Evolutionary conservation across 2,329 filamentous ascomycete genomes (phyloP).

Genomic region (Botrytis squamosa): DNA sequence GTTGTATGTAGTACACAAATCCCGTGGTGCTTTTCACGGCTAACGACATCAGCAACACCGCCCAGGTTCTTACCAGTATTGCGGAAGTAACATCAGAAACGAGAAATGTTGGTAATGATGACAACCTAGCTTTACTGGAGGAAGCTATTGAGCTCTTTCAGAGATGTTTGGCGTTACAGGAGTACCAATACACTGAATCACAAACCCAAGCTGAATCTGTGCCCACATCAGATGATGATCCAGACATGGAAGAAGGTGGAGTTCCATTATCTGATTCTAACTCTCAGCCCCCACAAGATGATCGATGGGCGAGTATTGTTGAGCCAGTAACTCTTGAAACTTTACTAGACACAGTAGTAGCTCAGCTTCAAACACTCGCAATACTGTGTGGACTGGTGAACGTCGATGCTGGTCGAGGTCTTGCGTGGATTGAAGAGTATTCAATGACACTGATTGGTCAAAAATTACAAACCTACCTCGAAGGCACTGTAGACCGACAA

Average conservation of each 20-base stretch:
- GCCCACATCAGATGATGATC: constrained; percentile 10
- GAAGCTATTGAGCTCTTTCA: constrained; percentile 62
- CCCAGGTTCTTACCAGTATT: constrained; percentile 65
- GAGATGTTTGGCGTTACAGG: constrained; percentile 53
- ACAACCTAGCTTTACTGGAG: constrained; percentile 52
- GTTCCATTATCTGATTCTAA: constrained; percentile 23
- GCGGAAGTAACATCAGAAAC: constrained; percentile 56
- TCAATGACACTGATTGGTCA: constrained; percentile 52
- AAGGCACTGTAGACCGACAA: constrained; percentile 42
- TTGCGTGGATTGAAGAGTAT: constrained; percentile 59
- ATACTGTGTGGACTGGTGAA: constrained; percentile 36
- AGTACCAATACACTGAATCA: constrained; percentile 47
- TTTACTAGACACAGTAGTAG: constrained; percentile 66
- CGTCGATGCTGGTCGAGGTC: constrained; percentile 41
- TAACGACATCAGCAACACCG: constrained; percentile 53
- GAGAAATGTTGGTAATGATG: constrained; percentile 43
- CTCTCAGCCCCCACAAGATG: constrained; percentile 21
- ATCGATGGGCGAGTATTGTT: constrained; percentile 55
- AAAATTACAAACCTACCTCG: constrained; percentile 54
- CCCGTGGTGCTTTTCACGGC: constrained; percentile 15
- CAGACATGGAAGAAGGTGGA: constrained; percentile 43
- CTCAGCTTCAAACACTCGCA: constrained; percentile 57
- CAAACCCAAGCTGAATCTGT: constrained; percentile 37
- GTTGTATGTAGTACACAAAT: constrained; percentile 45
- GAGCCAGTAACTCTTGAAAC: constrained; percentile 63